Percentiles rank a stretch among this genome's conserved stretches.
phyloP scores from a whole-genome alignment of 805 yeast species.

The Candida morakotiae region DNA sequence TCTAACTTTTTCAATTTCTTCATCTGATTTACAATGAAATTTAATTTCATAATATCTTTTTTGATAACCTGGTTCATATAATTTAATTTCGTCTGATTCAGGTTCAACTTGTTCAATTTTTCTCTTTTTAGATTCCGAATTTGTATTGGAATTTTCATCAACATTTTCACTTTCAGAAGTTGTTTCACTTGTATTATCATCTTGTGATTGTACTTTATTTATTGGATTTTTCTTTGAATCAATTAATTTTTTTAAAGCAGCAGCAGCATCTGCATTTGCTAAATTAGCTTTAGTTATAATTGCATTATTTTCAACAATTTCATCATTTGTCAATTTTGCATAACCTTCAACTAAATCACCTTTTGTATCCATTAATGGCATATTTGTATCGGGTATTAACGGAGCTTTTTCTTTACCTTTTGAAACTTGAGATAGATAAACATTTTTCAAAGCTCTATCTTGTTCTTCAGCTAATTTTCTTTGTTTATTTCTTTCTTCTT shows the following conservation, averaged over 20 bases:
- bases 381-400: conserved; percentile 57
- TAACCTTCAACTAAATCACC: conserved; percentile 68
- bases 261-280: conserved; percentile 69
- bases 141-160: neutral
- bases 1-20: conserved; percentile 50
- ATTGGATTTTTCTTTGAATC: conserved; percentile 21
- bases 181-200: conserved; percentile 9
- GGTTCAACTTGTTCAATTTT: conserved; percentile 20
- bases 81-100: conserved; percentile 47
- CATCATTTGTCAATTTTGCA: conserved; percentile 63
- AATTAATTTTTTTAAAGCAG: conserved; percentile 42
- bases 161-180: conserved; percentile 4
- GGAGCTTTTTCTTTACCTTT: conserved; percentile 80
- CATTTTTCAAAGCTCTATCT: conserved; percentile 40
- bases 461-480: conserved; percentile 47
- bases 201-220: conserved; percentile 43
- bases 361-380: conserved; percentile 73
- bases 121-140: conserved; percentile 9
- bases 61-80: conserved; percentile 86
- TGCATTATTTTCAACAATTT: conserved; percentile 60
- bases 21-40: conserved; percentile 55
- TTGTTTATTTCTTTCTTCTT: conserved; percentile 61
- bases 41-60: conserved; percentile 77
- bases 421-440: conserved; percentile 49
- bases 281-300: conserved; percentile 65